These are phyloP conservation scores for Fusarium neocosmosporiellum DNA, from an alignment of 2,329 filamentous ascomycete genomes.

Conservation along the genomic window DNA sequence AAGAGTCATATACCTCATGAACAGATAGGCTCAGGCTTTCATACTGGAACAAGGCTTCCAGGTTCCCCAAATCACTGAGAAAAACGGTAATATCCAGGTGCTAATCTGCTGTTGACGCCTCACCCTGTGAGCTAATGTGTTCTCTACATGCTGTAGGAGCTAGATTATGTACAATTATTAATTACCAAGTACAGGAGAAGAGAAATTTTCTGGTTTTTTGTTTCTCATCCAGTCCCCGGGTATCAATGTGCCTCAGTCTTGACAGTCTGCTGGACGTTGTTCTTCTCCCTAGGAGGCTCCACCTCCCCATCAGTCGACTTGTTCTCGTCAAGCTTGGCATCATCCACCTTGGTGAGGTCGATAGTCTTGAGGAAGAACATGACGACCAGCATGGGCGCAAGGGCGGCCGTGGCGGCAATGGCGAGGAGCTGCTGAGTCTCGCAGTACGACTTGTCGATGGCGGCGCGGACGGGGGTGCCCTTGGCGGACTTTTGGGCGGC, in stretches of 20 bases:
- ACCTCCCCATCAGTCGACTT: constrained; percentile 4
- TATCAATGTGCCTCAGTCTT: constrained; percentile 6
- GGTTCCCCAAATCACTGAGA: background rate
- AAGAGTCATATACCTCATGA: too few relatives aligned
- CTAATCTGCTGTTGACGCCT: background rate
- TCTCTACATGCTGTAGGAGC: background rate
- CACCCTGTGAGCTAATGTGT: background rate
- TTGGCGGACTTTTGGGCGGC: constrained; percentile 40
- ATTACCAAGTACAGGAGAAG: background rate
- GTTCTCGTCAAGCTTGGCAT: constrained; percentile 21
- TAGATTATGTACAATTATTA: background rate
- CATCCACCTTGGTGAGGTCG: constrained; percentile 33
- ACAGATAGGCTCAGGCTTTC: background rate
- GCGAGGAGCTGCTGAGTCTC: constrained; percentile 44
- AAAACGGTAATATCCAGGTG: background rate
- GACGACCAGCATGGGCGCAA: constrained; percentile 40
- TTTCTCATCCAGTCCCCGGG: background rate
- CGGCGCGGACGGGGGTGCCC: constrained; percentile 33
- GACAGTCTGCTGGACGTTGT: background rate
- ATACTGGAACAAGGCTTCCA: background rate
- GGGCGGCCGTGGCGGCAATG: constrained; percentile 38
- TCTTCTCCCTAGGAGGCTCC: background rate
- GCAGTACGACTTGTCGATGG: constrained; percentile 42
- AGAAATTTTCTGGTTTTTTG: background rate
- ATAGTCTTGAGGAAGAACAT: constrained; percentile 44